phyloP scores from a whole-genome alignment of 257 asterid species.

The Solanum tarijense region DNA sequence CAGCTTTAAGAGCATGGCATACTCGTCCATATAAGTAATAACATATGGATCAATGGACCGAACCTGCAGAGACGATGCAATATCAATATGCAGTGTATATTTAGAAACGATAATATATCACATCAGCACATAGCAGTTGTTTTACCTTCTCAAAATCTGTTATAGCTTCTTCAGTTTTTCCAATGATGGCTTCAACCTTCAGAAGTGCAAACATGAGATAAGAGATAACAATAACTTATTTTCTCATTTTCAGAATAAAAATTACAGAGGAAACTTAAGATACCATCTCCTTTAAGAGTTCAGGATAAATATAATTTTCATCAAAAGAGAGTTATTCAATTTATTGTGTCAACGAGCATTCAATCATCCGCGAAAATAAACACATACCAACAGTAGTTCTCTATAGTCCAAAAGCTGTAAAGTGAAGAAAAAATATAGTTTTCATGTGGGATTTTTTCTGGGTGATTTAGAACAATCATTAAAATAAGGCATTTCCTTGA shows the following conservation, averaged over 20 bases:
- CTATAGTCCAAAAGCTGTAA: neutral
- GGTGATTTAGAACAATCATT: neutral
- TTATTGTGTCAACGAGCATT: neutral
- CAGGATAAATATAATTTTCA: neutral
- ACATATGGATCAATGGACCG: slow-evolving; percentile 75
- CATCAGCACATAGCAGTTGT: neutral
- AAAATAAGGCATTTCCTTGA: neutral
- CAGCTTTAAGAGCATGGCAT: slow-evolving; percentile 94
- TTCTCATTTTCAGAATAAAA: neutral
- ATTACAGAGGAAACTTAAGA: neutral
- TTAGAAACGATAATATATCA: neutral
- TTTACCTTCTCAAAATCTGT: slow-evolving; percentile 80
- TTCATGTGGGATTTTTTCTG: neutral
- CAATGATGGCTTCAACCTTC: slow-evolving; percentile 84
- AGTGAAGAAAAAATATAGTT: neutral
- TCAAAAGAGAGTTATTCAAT: neutral
- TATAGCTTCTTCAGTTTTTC: slow-evolving; percentile 89
- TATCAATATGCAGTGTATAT: neutral
- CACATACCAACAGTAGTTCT: neutral
- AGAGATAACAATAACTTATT: neutral
- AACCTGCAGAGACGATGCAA: slow-evolving; percentile 42
- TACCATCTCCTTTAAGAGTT: neutral
- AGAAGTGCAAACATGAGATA: slow-evolving; percentile 7
- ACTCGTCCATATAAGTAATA: slow-evolving; percentile 93
- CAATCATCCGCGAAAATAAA: neutral